Evolutionary conservation across 1,284 basidiomycete genomes (phyloP), one percentile per base, ranked within the genome.

Genomic region (Neolentinus lepideus): DNA sequence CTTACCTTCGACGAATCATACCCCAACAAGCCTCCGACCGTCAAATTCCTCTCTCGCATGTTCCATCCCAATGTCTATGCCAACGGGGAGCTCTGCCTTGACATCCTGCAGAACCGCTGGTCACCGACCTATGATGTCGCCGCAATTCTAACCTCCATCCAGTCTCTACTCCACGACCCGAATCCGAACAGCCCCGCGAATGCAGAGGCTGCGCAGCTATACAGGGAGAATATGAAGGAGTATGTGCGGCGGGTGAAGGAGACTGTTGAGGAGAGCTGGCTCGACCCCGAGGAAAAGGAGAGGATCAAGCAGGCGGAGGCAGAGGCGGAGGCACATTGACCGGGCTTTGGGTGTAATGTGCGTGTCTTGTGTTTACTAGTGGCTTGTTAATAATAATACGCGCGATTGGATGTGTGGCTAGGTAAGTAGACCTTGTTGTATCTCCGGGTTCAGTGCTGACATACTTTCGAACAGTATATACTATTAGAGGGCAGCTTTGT

Each of bases 61-160:
- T 98, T 98, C 75, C 96, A 99, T 69, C 96, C 96, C 0, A 99
- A 98, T 73, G 95, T 99, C 14, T 99, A 98, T 71, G 92, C 92
- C 54, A 98, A 98, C 64, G 96, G 96, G 59, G 96, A 98, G 69
- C 86, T 99, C 54, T 99, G 96, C 71, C 80, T 99, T 51, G 96
- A 98, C 71, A 99, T 98, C 65, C 78, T 99, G 33, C 96, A 99
- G 76, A 99, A 99, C 68, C 81, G 96, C 26, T 99, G 96, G 96
- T 92, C 87, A 27, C 96, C 96, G 4, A 98, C 96, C 1, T 99
- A 99, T 71, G 96, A 99, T 67, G 96, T 99, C 47, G 94, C 95
- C 8, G 96, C 96, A 19, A 98, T 98, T 69, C 79, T 99, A 61
- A 99, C 96, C 1, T 91, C 88, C 61, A 95, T 99, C 60, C 96